Conservation (phyloP, 257 asterid species). For the Plantago major region DNA sequence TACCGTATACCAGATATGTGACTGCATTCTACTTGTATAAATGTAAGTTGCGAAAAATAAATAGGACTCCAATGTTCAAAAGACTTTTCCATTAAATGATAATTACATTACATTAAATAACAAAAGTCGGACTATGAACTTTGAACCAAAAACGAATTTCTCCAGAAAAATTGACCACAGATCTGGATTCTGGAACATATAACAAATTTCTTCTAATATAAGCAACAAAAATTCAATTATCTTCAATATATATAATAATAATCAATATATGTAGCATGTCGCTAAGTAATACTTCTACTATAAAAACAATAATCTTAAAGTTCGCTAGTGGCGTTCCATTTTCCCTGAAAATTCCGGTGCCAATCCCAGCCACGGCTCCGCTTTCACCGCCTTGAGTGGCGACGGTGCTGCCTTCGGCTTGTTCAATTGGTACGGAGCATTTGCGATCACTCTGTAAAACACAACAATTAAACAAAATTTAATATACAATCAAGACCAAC, state of each 20-base stretch:
- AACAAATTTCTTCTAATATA: background rate
- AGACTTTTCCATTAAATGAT: too few species aligned
- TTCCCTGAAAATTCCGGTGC: constrained; percentile 29
- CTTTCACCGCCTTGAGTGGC: constrained; percentile 16
- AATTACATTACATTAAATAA: too few species aligned
- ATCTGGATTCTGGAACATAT: too few species aligned
- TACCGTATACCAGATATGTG: too few species aligned
- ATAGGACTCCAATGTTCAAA: too few species aligned
- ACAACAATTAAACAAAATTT: too few species aligned
- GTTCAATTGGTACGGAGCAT: constrained; percentile 40
- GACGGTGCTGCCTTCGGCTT: constrained; percentile 12
- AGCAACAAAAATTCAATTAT: background rate
- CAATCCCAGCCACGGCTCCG: constrained; percentile 54
- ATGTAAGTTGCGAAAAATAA: too few species aligned
- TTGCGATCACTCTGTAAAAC: constrained; percentile 34
- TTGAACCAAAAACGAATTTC: too few species aligned
- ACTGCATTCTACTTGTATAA: too few species aligned
- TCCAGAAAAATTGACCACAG: too few species aligned
- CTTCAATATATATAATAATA: background rate
- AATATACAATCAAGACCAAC: too few species aligned
- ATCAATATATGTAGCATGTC: background rate
- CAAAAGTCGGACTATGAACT: too few species aligned
- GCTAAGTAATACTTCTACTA: background rate
- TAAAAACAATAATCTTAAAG: background rate
- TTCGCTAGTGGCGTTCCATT: constrained; percentile 20